Evolutionary conservation across 2,329 filamentous ascomycete species (phyloP), one percentile per base, ranked within the genome.

Genomic region (Aspergillus novoparasiticus): DNA sequence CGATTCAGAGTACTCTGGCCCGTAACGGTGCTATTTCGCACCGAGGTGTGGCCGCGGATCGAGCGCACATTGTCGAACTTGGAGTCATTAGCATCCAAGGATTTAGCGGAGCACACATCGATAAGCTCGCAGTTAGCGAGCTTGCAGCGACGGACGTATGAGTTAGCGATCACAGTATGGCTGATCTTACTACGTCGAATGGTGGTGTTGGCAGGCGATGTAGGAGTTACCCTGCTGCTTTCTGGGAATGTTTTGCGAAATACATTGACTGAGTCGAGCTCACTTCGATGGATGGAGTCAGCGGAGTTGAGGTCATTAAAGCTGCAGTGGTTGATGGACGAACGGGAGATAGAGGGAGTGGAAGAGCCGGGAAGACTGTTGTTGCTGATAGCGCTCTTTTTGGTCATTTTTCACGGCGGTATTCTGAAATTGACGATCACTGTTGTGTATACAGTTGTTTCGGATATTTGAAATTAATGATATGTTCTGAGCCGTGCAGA

Each of bases 151-250:
- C 63, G 62, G 6, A 66, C 28, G 9, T 28, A 58, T 10, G 65
- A 64, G 48, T 68, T 64, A 0, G 63, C 64, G 16, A 73, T 43
- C 0, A 64, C 65, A 28, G 64, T 69, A 57, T 68, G 57, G 30
- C 51, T 45, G 41, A 72, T 43, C 8, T 59, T 65, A 57, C 68
- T 66, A 53, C 66, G 65, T 11, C 46, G 64, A 19, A 74, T 64
- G 30, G 56, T 63, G 4, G 56, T 66, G 4, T 34, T 59, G n/a
- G 50, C 23, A 6, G 11, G 21, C 23, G 43, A 21, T 10, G 10
- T 19, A 23, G 56, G 19, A 16, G 26, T 43, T 14, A 32, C 30
- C 12, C n/a, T 56, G 23, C 16, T 14, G 21, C 48, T 16, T n/a
- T 48, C 46, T 8, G 36, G 34, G 3, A 11, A 14, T 3, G 45